Conservation (phyloP, 2,329 filamentous ascomycete genomes). For the Paraconiothyrium brasiliense region DNA sequence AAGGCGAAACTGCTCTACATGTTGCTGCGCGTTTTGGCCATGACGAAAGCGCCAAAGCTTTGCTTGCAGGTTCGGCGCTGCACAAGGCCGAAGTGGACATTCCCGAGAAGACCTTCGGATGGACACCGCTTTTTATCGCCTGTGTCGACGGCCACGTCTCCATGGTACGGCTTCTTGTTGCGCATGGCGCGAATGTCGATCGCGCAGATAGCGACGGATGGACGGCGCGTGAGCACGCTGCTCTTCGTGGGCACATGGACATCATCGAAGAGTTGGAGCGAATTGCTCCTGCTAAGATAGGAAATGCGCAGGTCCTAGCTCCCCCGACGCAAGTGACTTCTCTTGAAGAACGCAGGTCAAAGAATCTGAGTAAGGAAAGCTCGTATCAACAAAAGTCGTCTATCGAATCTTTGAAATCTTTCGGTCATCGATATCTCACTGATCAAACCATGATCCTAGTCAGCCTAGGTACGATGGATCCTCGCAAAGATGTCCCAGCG, state of each 20-base stretch:
- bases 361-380: slow-evolving; percentile 50
- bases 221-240: slow-evolving; percentile 93
- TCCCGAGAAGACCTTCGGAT: slow-evolving; percentile 83
- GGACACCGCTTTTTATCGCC: slow-evolving; percentile 95
- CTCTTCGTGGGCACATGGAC: slow-evolving; percentile 84
- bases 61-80: slow-evolving; percentile 74
- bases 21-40: slow-evolving; percentile 91
- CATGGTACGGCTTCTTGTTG: slow-evolving; percentile 79
- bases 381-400: slow-evolving; percentile 58
- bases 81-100: slow-evolving; percentile 82
- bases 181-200: slow-evolving; percentile 78
- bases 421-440: slow-evolving; percentile 93
- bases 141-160: slow-evolving; percentile 85
- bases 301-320: slow-evolving; percentile 36
- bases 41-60: slow-evolving; percentile 77
- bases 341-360: slow-evolving; percentile 57
- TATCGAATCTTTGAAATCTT: slow-evolving; percentile 87
- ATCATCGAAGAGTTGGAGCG: slow-evolving; percentile 76
- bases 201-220: slow-evolving; percentile 87
- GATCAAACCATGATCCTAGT: slow-evolving; percentile 90
- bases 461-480: slow-evolving; percentile 94
- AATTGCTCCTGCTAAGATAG: slow-evolving; percentile 56
- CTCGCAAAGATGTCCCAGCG: slow-evolving; percentile 79
- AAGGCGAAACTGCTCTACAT: slow-evolving; percentile 90
- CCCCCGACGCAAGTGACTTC: slow-evolving; percentile 67